Evolutionary conservation across 2,329 filamentous ascomycete species (phyloP).

Genomic region (Fusarium paranaense): DNA sequence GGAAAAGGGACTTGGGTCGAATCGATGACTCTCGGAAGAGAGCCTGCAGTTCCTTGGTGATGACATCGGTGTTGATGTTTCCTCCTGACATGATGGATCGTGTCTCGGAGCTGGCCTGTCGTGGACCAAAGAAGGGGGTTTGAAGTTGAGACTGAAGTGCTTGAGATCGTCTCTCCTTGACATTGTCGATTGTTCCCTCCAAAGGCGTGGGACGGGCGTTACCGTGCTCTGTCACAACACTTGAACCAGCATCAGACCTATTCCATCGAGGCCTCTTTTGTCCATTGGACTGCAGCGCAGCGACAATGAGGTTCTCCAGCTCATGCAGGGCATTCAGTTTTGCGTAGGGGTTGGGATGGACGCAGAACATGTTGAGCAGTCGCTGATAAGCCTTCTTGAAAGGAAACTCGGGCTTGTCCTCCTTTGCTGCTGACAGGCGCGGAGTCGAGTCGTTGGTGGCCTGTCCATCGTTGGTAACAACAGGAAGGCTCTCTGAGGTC

Average conservation of each 20-base stretch:
- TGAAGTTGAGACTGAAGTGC: constrained; percentile 48
- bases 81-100: constrained; percentile 62
- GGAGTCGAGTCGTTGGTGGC: constrained; percentile 43
- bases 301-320: constrained; percentile 83
- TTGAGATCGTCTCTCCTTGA: constrained; percentile 75
- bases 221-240: constrained; percentile 48
- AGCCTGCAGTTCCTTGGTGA: constrained; percentile 74
- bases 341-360: constrained; percentile 86
- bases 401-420: constrained; percentile 70
- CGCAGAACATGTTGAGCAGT: constrained; percentile 86
- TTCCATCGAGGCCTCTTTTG: constrained; percentile 52
- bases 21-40: constrained; percentile 76
- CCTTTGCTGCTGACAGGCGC: constrained; percentile 38
- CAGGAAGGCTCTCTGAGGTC: constrained; percentile 51
- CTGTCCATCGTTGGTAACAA: constrained; percentile 57
- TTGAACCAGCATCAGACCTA: constrained; percentile 52
- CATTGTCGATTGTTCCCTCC: constrained; percentile 76
- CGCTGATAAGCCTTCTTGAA: constrained; percentile 84
- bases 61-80: constrained; percentile 69
- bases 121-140: constrained; percentile 49
- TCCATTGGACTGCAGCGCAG: constrained; percentile 66
- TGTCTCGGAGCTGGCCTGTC: constrained; percentile 60
- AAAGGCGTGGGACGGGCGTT: constrained; percentile 60
- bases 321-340: constrained; percentile 89
- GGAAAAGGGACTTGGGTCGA: constrained; percentile 83